Evolutionary conservation across 2,329 filamentous ascomycete genomes (phyloP).

Genomic region (Helminthosporium solani): DNA sequence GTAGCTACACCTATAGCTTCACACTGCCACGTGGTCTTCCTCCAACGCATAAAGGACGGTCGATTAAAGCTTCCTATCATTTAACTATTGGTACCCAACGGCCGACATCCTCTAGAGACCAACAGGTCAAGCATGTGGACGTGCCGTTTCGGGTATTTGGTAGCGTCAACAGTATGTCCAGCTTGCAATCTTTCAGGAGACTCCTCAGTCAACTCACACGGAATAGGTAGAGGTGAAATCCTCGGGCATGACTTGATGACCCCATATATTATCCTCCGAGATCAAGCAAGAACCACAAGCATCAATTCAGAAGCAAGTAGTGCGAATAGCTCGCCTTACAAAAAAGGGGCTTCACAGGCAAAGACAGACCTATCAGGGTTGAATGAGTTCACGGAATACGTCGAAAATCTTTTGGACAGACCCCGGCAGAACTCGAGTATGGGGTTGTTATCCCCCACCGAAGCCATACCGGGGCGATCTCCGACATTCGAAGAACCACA

Average conservation of each 20-base stretch:
- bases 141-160: slow-evolving; percentile 91
- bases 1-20: slow-evolving; percentile 83
- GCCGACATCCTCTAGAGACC: slow-evolving; percentile 72
- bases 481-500: slow-evolving; percentile 61
- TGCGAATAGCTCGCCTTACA: slow-evolving; percentile 16
- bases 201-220: background rate
- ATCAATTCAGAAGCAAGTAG: slow-evolving; percentile 26
- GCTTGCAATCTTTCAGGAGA: background rate
- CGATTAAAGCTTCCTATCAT: slow-evolving; percentile 91
- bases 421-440: slow-evolving; percentile 37
- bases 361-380: slow-evolving; percentile 47
- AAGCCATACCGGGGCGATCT: slow-evolving; percentile 48
- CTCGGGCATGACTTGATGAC: slow-evolving; percentile 92
- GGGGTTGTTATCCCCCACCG: slow-evolving; percentile 73
- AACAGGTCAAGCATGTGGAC: slow-evolving; percentile 82
- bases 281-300: slow-evolving; percentile 64
- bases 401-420: slow-evolving; percentile 51
- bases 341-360: slow-evolving; percentile 18
- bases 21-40: slow-evolving; percentile 84
- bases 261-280: slow-evolving; percentile 84
- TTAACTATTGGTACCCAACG: slow-evolving; percentile 89
- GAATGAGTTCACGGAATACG: slow-evolving; percentile 41
- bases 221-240: slow-evolving; percentile 70
- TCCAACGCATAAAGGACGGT: slow-evolving; percentile 84
- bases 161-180: slow-evolving; percentile 70